These are phyloP conservation scores for Colletotrichum spinosum DNA, from an alignment of 2,329 filamentous ascomycete species.

Conservation along the genomic window DNA sequence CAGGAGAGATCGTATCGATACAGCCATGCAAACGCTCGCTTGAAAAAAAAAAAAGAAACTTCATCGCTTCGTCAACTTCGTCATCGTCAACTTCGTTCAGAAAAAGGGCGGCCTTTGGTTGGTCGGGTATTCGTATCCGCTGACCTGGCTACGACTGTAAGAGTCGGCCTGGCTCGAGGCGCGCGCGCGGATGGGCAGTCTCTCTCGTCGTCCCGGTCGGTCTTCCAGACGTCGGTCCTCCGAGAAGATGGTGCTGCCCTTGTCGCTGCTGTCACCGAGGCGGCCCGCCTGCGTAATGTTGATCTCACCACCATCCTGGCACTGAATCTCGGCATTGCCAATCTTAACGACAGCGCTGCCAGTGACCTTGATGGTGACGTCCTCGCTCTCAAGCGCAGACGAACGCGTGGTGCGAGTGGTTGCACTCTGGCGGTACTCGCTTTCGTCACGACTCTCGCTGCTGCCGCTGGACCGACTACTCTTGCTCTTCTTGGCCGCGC, in stretches of 20 bases:
- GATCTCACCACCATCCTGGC: constrained; percentile 69
- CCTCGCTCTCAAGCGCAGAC: constrained; percentile 58
- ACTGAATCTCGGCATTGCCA: constrained; percentile 68
- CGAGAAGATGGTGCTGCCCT: constrained; percentile 60
- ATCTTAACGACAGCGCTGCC: constrained; percentile 67
- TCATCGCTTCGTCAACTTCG: constrained; percentile 34
- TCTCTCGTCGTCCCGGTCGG: constrained; percentile 51
- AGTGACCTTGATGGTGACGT: constrained; percentile 71
- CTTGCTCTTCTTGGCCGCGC: constrained; percentile 50
- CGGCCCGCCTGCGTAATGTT: constrained; percentile 59
- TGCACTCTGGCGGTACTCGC: constrained; percentile 71
- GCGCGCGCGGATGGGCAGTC: constrained; percentile 57
- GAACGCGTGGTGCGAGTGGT: constrained; percentile 71
- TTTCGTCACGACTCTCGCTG: constrained; percentile 71
- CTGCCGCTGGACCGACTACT: constrained; percentile 69
- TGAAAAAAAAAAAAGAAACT: constrained; percentile 39
- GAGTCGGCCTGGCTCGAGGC: constrained; percentile 64
- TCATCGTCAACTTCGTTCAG: constrained; percentile 35
- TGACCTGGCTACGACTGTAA: constrained; percentile 45
- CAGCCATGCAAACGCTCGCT: constrained; percentile 35
- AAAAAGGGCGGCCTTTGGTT: constrained; percentile 30
- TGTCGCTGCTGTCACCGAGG: constrained; percentile 60
- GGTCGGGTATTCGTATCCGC: constrained; percentile 38
- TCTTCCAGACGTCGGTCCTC: constrained; percentile 56
- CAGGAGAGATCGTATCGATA: constrained; percentile 39